Percentiles rank a stretch among this genome's conserved stretches.
These are phyloP conservation scores for Macrophomina pseudophaseolina DNA, from an alignment of 2,329 filamentous ascomycete genomes.

Conservation along the genomic window DNA sequence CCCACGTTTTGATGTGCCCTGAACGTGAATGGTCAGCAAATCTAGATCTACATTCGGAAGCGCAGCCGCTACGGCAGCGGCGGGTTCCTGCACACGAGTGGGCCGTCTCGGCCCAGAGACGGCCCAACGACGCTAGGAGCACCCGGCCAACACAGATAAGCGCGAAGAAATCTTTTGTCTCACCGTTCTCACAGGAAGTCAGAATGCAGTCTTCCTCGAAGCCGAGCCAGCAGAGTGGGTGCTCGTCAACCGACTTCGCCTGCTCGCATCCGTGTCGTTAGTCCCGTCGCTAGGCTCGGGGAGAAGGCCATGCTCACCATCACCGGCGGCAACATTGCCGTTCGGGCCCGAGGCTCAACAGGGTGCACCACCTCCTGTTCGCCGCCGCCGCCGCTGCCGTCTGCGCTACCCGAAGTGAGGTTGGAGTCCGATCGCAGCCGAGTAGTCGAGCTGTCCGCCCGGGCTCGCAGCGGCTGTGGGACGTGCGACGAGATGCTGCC, in stretches of 20 bases:
- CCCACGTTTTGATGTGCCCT: slow-evolving; percentile 80
- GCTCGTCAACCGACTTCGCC: slow-evolving; percentile 83
- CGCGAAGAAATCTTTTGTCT: slow-evolving; percentile 42
- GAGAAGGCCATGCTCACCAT: slow-evolving; percentile 61
- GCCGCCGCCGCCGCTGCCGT: slow-evolving; percentile 64
- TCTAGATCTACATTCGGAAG: slow-evolving; percentile 32
- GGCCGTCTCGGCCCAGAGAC: slow-evolving; percentile 24
- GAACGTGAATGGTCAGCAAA: slow-evolving; percentile 29
- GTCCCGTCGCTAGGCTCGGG: slow-evolving; percentile 27
- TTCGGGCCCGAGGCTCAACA: slow-evolving; percentile 83
- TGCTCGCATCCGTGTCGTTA: slow-evolving; percentile 43
- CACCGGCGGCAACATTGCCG: slow-evolving; percentile 87
- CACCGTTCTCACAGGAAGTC: slow-evolving; percentile 89
- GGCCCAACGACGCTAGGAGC: slow-evolving; percentile 24
- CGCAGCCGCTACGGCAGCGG: slow-evolving; percentile 11
- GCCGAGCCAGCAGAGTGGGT: slow-evolving; percentile 87
- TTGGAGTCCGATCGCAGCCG: slow-evolving; percentile 75
- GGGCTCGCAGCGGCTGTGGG: slow-evolving; percentile 52
- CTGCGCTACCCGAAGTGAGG: slow-evolving; percentile 55
- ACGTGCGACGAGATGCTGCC: slow-evolving; percentile 59
- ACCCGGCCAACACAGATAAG: slow-evolving; percentile 26
- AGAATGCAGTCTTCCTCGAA: slow-evolving; percentile 94
- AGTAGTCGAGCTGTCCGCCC: slow-evolving; percentile 65
- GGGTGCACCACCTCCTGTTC: slow-evolving; percentile 69
- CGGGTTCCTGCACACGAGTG: slow-evolving; percentile 28